Base-by-base conservation (phyloP, 2,329 filamentous ascomycete genomes). In the Dactylellina drechsleri region DNA sequence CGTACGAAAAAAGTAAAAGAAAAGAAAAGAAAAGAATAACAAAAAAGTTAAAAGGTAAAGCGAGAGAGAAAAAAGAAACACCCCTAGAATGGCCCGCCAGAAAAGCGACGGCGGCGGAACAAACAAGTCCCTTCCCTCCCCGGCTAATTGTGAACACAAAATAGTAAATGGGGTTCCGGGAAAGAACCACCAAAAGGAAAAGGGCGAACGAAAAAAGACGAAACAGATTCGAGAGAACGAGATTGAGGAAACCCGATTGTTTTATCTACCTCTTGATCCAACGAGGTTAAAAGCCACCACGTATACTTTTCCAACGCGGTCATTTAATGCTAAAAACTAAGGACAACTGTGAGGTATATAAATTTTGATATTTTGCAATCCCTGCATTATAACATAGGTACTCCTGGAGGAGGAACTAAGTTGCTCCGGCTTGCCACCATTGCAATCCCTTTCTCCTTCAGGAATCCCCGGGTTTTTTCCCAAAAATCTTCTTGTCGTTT, bases 1-100 rank as follows among this genome's bases (percentile, higher is more conserved):
- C 66, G 66, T 70, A 70, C 66, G 66, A 70, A 68, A 20, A 49
- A 68, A 52, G 50, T 52, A 68, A 47, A 50, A 53, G 50, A 49
- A 16, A 61, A 45, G 13, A 18, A 58, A 16, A 43, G 18, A 47
- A 45, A 47, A 47, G 26, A 47, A 45, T 47, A 18, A 62, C 16
- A 56, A 41, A 41, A 31, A 56, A 13, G 43, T n/a, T 5, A n/a
- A 47, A 47, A 47, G 36, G 53, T 41, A 45, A 50, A 20, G 23
- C 23, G 47, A 13, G 18, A 20, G 49, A 53, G 16, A 28, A 15
- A 26, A 23, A 53, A 16, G 41, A 43, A 52, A 20, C 31, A 2
- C 10, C 10, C 31, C 31, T 36, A 53, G 47, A 36, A 28, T 26
- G 53, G 53, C n/a, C 40, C 13, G 16, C 43, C 43, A 47, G 1